Base-by-base conservation (phyloP, 2,329 filamentous ascomycete species). In the Curvularia sp. region DNA sequence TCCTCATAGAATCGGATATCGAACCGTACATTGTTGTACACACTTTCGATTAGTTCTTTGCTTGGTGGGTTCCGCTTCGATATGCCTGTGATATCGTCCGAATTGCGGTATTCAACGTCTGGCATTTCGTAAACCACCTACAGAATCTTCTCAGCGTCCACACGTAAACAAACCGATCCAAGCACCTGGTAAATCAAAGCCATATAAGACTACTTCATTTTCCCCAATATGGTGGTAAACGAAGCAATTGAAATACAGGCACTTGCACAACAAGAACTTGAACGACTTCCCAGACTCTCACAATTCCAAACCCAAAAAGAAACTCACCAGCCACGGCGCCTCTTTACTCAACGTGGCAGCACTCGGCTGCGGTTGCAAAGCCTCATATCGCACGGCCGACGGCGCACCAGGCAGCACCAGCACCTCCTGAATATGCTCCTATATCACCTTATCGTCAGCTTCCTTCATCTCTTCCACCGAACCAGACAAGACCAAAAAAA, bases 21-120 rank as follows among this genome's bases (percentile, higher is more conserved):
- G 55, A 74, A 75, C 41, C 65, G 53, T 22, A 62, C 60, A 38
- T 72, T 66, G 53, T 53, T 64, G 54, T 72, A 75, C 2, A 75
- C 48, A 3, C 38, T 43, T 8, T 68, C 57, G 12, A 72, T 47
- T 6, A 74, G 39, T 18, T 64, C 57, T 20, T 58, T 30, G n/a
- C 51, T 48, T 0, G 71, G 73, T 20, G 58, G 31, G 28, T 58
- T 64, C 44, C 72, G 69, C 10, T 64, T 63, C 53, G 70, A 63
- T 18, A 76, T 33, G 2, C 63, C 52, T 10, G 60, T 62, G 55
- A 74, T 75, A 28, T 64, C 71, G 8, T 35, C n/a, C 0, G 44
- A 65, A 15, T 62, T 5, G 15, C 67, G 53, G 49, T 62, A 75
- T 4, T 39, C 60, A 1, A 74, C 22, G 30, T 72, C 66, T 3